These are phyloP conservation scores for Chiua sp. DNA, from an alignment of 1,284 basidiomycete genomes.

Conservation along the genomic window DNA sequence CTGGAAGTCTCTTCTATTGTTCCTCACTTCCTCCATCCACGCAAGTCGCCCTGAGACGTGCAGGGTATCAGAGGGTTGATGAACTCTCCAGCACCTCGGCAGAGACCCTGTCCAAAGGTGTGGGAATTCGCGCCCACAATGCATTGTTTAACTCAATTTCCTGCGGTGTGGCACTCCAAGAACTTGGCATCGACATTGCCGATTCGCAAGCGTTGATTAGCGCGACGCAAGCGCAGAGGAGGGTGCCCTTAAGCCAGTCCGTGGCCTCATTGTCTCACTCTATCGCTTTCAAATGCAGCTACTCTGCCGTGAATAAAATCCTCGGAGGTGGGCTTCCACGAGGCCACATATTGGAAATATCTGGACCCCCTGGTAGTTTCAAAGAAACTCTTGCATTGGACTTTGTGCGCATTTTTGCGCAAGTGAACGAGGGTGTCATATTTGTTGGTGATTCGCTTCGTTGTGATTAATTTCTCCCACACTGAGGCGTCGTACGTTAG, in stretches of 20 bases:
- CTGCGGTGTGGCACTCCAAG: conserved; percentile 35
- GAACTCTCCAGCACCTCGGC: conserved; percentile 48
- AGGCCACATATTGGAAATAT: conserved; percentile 71
- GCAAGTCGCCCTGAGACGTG: conserved; percentile 46
- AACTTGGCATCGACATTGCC: conserved; percentile 49
- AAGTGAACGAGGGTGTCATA: conserved; percentile 53
- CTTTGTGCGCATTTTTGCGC: conserved; percentile 52
- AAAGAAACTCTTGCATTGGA: conserved; percentile 61
- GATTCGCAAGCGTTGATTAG: conserved; percentile 51
- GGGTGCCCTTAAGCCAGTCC: conserved; percentile 57
- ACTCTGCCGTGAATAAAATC: conserved; percentile 56
- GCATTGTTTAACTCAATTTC: conserved; percentile 1
- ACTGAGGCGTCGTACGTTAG: conserved; percentile 34
- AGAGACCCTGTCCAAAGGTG: conserved; percentile 54
- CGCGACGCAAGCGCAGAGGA: conserved; percentile 40
- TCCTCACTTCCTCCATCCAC: conserved; percentile 31
- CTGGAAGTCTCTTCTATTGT: conserved; percentile 34
- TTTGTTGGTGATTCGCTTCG: conserved; percentile 63
- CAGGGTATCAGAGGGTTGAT: conserved; percentile 56
- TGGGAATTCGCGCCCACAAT: conserved; percentile 22
- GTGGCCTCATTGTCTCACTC: conserved; percentile 51
- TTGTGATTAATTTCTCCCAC: background rate
- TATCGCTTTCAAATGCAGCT: conserved; percentile 40
- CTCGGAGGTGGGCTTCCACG: conserved; percentile 63
- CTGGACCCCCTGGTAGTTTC: conserved; percentile 72